A percentile compares a stretch with the other conserved stretches of the same genome.
Evolutionary conservation across 108 stramenopile genomes (phyloP).

Genomic region (Skeletonema grethae): DNA sequence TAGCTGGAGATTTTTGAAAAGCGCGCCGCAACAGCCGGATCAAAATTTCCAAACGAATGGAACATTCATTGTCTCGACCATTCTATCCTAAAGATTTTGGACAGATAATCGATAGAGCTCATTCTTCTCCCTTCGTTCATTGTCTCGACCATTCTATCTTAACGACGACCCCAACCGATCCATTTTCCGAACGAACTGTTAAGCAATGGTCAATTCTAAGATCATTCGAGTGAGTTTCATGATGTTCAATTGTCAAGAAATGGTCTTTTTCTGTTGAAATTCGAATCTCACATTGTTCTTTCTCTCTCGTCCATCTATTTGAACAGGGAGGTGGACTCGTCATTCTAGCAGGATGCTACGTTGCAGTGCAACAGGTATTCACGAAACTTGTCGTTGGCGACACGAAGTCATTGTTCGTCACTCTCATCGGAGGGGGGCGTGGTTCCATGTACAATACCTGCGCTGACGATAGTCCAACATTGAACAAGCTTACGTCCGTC

Average conservation of each 20-base stretch:
- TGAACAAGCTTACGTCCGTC: slow-evolving; percentile 44
- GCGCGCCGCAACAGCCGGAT: too few species aligned
- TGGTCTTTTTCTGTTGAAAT: neutral
- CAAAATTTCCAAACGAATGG: too few species aligned
- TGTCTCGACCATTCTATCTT: neutral
- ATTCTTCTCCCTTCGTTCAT: neutral
- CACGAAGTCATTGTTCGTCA: slow-evolving; percentile 8
- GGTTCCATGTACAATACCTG: slow-evolving; percentile 61
- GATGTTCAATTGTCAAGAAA: neutral
- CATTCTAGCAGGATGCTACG: slow-evolving; percentile 34
- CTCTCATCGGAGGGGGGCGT: slow-evolving; percentile 25
- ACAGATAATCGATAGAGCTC: too few species aligned
- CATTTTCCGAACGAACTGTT: neutral
- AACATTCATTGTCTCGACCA: too few species aligned
- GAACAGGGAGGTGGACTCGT: slow-evolving; percentile 46
- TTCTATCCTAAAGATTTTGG: too few species aligned
- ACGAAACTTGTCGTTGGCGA: slow-evolving; percentile 11
- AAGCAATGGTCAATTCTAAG: slow-evolving; percentile 43
- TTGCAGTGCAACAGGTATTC: slow-evolving; percentile 28
- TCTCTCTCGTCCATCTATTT: neutral
- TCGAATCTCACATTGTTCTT: neutral
- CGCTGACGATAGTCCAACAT: slow-evolving; percentile 31
- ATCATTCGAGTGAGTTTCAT: slow-evolving; percentile 34
- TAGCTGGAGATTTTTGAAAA: too few species aligned
- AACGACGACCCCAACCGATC: neutral